Percentiles rank a stretch among this genome's conserved stretches.
Evolutionary conservation across 768 basidiomycete species (phyloP).

Genomic region (Postia placenta): DNA sequence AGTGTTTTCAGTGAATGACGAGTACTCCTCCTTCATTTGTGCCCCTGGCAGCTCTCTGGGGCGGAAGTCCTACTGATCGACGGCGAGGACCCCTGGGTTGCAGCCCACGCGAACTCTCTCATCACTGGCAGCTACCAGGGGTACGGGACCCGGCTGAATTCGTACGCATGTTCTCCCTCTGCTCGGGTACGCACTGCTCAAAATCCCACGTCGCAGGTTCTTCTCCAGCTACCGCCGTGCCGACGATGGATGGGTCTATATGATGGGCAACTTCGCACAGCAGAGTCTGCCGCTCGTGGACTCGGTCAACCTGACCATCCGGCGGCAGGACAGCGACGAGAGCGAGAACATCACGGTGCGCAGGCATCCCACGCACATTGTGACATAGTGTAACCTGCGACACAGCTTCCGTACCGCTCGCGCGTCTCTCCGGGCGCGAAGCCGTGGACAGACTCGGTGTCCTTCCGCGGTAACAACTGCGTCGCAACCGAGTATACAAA

Average conservation of each 20-base stretch:
- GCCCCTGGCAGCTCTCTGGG: constrained; percentile 30
- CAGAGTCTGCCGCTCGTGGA: constrained; percentile 47
- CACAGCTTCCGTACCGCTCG: constrained; percentile 53
- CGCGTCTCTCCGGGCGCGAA: constrained; percentile 39
- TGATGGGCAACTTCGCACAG: constrained; percentile 44
- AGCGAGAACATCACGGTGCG: constrained; percentile 41
- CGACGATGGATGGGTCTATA: constrained; percentile 23
- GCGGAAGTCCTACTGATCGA: constrained; percentile 52
- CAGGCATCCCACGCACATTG: constrained; percentile 1
- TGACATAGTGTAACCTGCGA: neutral
- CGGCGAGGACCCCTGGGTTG: constrained; percentile 41
- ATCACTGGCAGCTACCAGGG: constrained; percentile 48
- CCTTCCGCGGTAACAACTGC: constrained; percentile 50
- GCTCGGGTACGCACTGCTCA: neutral
- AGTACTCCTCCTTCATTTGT: neutral
- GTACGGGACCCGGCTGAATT: constrained; percentile 35
- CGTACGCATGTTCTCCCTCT: constrained; percentile 14
- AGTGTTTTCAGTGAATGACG: constrained; percentile 6
- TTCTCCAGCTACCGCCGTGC: constrained; percentile 28
- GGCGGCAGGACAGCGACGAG: constrained; percentile 27
- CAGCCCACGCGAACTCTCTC: constrained; percentile 45
- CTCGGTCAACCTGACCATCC: constrained; percentile 40
- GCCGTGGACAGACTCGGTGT: constrained; percentile 41
- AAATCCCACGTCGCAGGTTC: constrained; percentile 17
- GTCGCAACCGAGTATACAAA: constrained; percentile 43